A percentile compares a stretch with the other conserved stretches of the same genome.
Conservation (phyloP, 78 protist genomes). For the Cavenderia fasciculata region DNA sequence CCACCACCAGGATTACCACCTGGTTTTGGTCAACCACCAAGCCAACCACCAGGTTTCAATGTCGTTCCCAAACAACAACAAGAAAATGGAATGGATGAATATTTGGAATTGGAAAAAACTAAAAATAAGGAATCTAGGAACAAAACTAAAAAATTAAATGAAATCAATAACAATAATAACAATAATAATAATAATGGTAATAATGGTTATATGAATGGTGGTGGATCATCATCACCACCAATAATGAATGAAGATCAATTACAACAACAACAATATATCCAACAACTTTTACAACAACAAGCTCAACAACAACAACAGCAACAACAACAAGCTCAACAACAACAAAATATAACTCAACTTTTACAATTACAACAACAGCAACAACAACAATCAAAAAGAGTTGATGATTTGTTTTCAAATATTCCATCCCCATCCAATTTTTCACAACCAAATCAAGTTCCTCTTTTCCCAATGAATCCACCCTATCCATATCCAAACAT, state of each 20-base stretch:
- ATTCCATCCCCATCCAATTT: background rate
- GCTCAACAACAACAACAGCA: constrained; percentile 7
- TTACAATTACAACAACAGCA: constrained; percentile 27
- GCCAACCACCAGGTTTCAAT: constrained; percentile 22
- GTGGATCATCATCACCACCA: constrained; percentile 12
- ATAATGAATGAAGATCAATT: background rate
- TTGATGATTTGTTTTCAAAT: constrained; percentile 8
- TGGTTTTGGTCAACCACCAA: background rate
- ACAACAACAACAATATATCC: background rate
- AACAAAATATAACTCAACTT: background rate
- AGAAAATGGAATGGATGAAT: background rate
- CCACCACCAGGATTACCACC: constrained; percentile 51
- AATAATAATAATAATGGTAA: background rate
- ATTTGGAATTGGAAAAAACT: background rate
- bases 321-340: constrained; percentile 8
- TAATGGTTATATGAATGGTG: background rate
- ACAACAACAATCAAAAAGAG: constrained; percentile 9
- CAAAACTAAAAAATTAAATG: background rate
- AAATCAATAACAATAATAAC: background rate
- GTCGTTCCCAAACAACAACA: background rate
- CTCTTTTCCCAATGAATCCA: constrained; percentile 1
- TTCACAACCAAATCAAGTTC: background rate
- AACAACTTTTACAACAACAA: constrained; percentile 30
- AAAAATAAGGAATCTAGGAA: background rate
- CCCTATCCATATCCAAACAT: background rate